Evolutionary conservation across 169 alveolate species (phyloP).

Genomic region (Eimeria falciformis): DNA sequence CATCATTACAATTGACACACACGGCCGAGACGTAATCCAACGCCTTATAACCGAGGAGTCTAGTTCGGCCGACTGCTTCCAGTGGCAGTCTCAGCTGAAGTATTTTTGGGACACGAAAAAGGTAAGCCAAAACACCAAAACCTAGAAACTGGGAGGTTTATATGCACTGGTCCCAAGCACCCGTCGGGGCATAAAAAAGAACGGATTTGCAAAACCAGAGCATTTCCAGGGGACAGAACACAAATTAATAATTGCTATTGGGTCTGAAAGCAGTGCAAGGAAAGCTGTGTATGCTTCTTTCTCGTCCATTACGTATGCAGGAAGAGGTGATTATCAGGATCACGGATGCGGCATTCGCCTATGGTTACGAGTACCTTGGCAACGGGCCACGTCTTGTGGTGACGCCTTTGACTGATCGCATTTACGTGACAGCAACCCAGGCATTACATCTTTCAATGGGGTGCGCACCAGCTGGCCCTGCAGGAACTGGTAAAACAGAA

Average conservation of each 20-base stretch:
- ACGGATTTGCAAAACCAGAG: no score
- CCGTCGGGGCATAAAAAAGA: no score
- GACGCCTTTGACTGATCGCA: conserved; percentile 97
- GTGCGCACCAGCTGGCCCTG: conserved; percentile 99
- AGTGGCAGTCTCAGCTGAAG: conserved; percentile 97
- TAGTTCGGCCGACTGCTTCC: conserved; percentile 92
- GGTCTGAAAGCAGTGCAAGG: not conserved
- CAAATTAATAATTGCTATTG: not conserved
- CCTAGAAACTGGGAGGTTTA: no score
- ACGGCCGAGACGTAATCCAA: conserved; percentile 95
- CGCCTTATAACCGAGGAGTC: conserved; percentile 91
- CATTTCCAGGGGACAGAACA: no score
- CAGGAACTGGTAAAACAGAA: conserved; percentile 98
- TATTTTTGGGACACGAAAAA: conserved; percentile 89
- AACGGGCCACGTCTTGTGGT: conserved; percentile 97
- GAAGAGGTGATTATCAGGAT: conserved; percentile 92
- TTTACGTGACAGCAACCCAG: conserved; percentile 98
- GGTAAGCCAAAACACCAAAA: conserved; percentile 29
- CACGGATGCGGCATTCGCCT: conserved; percentile 94
- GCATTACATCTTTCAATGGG: conserved; percentile 98
- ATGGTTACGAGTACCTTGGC: conserved; percentile 97
- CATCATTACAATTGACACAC: conserved; percentile 96
- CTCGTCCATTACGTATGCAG: conserved; percentile 35
- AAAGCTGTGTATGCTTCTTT: not conserved
- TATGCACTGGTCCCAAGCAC: no score